Evolutionary conservation across 257 asterid genomes (phyloP).

Genomic region (Solanum arcanum): DNA sequence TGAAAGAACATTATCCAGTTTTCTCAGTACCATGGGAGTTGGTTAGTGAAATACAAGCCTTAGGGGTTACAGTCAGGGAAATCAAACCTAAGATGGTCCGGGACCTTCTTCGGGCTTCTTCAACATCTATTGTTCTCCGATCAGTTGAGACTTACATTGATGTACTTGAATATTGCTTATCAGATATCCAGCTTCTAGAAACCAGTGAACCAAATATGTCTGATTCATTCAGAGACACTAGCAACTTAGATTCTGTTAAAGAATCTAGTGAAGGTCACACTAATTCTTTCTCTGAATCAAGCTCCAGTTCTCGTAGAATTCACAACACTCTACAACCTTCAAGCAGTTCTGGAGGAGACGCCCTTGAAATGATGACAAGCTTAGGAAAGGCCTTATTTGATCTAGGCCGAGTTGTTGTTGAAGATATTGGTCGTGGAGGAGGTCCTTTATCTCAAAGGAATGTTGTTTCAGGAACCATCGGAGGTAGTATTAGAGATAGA

Average conservation of each 20-base stretch:
- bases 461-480: conserved; percentile 24
- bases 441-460: conserved; percentile 47
- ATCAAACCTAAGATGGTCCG: conserved; percentile 95
- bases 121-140: conserved; percentile 49
- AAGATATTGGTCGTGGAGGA: conserved; percentile 79
- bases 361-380: conserved; percentile 86
- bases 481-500: conserved; percentile 25
- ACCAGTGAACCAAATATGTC: conserved; percentile 27
- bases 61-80: conserved; percentile 68
- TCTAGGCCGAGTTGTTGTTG: conserved; percentile 93
- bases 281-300: conserved; percentile 25
- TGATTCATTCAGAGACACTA: conserved; percentile 14
- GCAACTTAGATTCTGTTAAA: conserved; percentile 23
- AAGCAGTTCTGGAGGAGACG: conserved; percentile 76
- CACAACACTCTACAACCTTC: conserved; percentile 31
- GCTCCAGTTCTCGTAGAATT: conserved; percentile 22
- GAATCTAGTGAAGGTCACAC: conserved; percentile 20
- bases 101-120: conserved; percentile 71
- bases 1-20: conserved; percentile 96
- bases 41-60: conserved; percentile 81
- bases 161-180: conserved; percentile 90
- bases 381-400: conserved; percentile 86
- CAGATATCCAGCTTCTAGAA: conserved; percentile 58
- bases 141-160: conserved; percentile 69
- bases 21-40: conserved; percentile 96